phyloP scores from a whole-genome alignment of 2,329 filamentous ascomycete species.

The Pyrenochaeta sp. region DNA sequence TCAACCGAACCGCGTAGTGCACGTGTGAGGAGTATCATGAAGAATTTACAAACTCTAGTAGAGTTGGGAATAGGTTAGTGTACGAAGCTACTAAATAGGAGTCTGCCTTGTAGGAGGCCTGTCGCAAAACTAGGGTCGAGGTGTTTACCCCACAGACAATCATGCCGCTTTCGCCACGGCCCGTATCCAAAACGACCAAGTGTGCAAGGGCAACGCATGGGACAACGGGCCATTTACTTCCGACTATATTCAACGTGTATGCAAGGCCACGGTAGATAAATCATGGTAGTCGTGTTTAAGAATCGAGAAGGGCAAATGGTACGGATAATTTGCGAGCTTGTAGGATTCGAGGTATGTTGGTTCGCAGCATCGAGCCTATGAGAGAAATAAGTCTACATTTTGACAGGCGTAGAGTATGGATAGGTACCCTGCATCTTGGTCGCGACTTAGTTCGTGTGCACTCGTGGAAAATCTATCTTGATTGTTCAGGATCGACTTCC shows the following conservation, averaged over 20 bases:
- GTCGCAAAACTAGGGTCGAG: too few relatives aligned
- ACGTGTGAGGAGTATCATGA: too few relatives aligned
- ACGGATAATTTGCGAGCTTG: neutral
- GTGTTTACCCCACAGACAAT: neutral
- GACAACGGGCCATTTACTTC: neutral
- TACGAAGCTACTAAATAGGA: too few relatives aligned
- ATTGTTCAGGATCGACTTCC: conserved; percentile 8
- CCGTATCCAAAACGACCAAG: conserved; percentile 11
- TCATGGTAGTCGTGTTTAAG: too few relatives aligned
- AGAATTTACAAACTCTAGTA: too few relatives aligned
- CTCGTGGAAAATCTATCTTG: conserved; percentile 18
- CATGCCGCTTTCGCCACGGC: conserved; percentile 10
- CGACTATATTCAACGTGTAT: neutral
- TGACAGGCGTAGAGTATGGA: neutral
- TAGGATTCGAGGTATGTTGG: too few relatives aligned
- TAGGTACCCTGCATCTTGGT: neutral
- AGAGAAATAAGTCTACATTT: too few relatives aligned
- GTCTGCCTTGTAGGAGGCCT: too few relatives aligned
- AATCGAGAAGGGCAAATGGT: neutral
- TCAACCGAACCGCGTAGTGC: too few relatives aligned
- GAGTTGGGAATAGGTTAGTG: neutral
- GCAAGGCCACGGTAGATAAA: too few relatives aligned
- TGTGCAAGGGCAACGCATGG: neutral
- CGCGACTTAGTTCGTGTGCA: neutral
- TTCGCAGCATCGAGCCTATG: too few relatives aligned